Base-by-base conservation (phyloP, 768 basidiomycete genomes). In the Boletus rex-veris region DNA sequence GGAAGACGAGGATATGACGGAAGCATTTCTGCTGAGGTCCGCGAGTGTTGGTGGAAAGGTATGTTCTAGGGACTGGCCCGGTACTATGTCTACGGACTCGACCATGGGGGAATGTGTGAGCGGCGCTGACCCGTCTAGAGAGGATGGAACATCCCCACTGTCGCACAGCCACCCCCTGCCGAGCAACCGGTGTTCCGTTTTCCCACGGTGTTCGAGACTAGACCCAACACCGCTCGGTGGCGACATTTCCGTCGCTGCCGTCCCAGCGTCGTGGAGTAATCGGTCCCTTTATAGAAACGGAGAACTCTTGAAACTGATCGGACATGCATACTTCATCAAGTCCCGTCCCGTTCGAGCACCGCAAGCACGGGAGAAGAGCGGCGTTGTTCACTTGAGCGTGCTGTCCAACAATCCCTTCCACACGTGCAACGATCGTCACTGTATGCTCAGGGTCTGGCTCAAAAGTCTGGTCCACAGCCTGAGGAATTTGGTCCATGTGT, bases 21-120 rank as follows among this genome's bases (percentile, higher is more conserved):
- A 88, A 1, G 87, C 78, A 74, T 88, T 88, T 67, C 88, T 80
- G 73, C 83, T 85, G 47, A 89, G 78, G 66, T 85, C 82, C 45
- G 84, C 82, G 52, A 89, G 74, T 0, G 75, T 72, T 3, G 74
- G 77, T 4, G 70, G 63, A 15, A 64, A 63, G 28, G 68, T 49
- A 3, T 60, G 62, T 21, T 33, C 48, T 45, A 28, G 38, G 30
- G 33, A 36, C 19, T 1, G 42, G 21, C 12, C 10, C 19, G 33
- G 28, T 6, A 1, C 11, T 10, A 18, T 3, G 5, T 41, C 31
- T 14, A 44, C 5, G 45, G 12, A 2, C 58, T 59, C 33, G 21
- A 52, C 3, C 61, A 63, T 63, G 6, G 19, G 19, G 12, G 12
- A 33, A 24, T 24, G 24, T 24, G 7, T 3, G 24, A 26, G 24